phyloP scores from a whole-genome alignment of 139 green algal genomes.

The Micractinium sp. region DNA sequence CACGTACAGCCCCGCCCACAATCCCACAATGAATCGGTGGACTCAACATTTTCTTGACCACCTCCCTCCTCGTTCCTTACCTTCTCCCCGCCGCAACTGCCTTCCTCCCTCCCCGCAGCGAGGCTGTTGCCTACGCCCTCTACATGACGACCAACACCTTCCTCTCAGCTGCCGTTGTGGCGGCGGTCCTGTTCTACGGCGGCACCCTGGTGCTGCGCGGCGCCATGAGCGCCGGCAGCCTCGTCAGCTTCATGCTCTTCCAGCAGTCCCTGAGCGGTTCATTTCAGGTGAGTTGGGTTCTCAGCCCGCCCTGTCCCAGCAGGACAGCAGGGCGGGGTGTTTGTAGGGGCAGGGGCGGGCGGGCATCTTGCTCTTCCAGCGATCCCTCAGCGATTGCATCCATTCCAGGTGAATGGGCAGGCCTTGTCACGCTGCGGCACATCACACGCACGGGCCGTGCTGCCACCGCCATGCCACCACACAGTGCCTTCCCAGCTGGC shows the following conservation, averaged over 20 bases:
- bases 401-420: too few relatives aligned
- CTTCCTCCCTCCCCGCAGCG: background rate
- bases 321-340: background rate
- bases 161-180: slow-evolving; percentile 68
- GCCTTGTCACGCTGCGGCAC: too few relatives aligned
- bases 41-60: background rate
- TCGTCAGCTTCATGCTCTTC: slow-evolving; percentile 89
- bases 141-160: slow-evolving; percentile 80
- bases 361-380: too few relatives aligned
- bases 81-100: too few relatives aligned
- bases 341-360: background rate
- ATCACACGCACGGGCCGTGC: too few relatives aligned
- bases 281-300: slow-evolving; percentile 60
- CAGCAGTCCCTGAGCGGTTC: slow-evolving; percentile 72
- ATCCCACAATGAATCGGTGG: too few relatives aligned
- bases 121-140: slow-evolving; percentile 62
- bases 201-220: slow-evolving; percentile 66
- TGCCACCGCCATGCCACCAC: too few relatives aligned
- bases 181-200: slow-evolving; percentile 69
- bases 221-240: slow-evolving; percentile 55
- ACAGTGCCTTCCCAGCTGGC: too few relatives aligned
- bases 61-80: too few relatives aligned
- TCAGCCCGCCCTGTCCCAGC: background rate
- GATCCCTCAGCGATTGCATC: too few relatives aligned
- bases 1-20: too few relatives aligned